phyloP scores from a whole-genome alignment of 2,329 filamentous ascomycete species.

The Periconia sp. region DNA sequence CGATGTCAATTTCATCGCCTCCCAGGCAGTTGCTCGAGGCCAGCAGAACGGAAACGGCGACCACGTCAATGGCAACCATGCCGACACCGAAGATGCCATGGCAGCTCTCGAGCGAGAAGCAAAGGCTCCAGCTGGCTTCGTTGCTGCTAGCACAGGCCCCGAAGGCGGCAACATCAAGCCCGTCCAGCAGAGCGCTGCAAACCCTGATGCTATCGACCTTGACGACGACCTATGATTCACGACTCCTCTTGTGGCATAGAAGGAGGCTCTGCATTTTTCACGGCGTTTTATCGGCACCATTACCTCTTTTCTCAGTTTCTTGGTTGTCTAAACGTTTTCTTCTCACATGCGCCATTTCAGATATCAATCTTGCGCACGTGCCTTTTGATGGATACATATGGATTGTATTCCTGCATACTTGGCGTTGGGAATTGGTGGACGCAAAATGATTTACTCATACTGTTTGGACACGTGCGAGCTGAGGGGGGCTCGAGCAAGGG shows the following conservation, averaged over 20 bases:
- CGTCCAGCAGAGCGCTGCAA: slow-evolving; percentile 58
- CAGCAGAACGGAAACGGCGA: slow-evolving; percentile 64
- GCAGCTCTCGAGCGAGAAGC: slow-evolving; percentile 85
- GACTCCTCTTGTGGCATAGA: slow-evolving; percentile 9
- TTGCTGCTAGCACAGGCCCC: slow-evolving; percentile 79
- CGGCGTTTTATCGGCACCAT: slow-evolving; percentile 22
- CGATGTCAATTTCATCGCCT: slow-evolving; percentile 97
- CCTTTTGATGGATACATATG: slow-evolving; percentile 16
- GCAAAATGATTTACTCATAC: slow-evolving; percentile 14
- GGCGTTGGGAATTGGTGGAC: slow-evolving; percentile 17
- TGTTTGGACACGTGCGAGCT: slow-evolving; percentile 1
- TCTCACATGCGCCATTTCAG: background rate
- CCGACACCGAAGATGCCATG: slow-evolving; percentile 78
- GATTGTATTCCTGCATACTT: slow-evolving; percentile 19
- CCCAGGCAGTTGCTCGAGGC: slow-evolving; percentile 85
- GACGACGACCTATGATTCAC: slow-evolving; percentile 60
- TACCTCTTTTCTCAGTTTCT: slow-evolving; percentile 10
- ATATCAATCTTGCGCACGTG: slow-evolving; percentile 1
- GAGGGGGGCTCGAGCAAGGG: slow-evolving; percentile 2
- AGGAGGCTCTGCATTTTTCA: slow-evolving; percentile 23
- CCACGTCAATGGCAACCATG: slow-evolving; percentile 53
- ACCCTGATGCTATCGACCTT: slow-evolving; percentile 86
- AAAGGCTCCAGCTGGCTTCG: slow-evolving; percentile 88
- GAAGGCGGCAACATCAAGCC: slow-evolving; percentile 63
- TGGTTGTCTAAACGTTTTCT: slow-evolving; percentile 13